Evolutionary conservation across 2,329 filamentous ascomycete species (phyloP).

Genomic region (Sphaerulina musiva): DNA sequence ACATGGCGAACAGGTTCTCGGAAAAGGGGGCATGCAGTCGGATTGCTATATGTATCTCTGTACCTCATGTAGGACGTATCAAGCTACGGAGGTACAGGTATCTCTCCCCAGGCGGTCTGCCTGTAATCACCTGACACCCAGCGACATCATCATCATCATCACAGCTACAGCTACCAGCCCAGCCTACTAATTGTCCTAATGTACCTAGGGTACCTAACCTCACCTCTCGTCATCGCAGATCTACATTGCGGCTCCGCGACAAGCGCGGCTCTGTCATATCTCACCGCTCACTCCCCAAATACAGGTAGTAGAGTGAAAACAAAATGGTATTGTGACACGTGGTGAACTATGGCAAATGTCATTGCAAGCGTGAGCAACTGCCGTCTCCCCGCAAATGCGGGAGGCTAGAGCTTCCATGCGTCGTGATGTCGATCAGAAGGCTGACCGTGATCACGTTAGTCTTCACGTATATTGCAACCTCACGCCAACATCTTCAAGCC

Average conservation of each 20-base stretch:
- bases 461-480: background rate
- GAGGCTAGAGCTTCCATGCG: too few relatives aligned
- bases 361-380: too few relatives aligned
- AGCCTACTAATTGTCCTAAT: too few relatives aligned
- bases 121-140: background rate
- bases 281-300: background rate
- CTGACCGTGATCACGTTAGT: background rate
- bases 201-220: too few relatives aligned
- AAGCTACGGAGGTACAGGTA: background rate
- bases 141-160: background rate
- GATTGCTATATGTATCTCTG: background rate
- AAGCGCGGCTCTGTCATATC: conserved; percentile 4
- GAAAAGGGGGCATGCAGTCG: background rate
- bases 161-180: too few relatives aligned
- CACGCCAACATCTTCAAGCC: conserved; percentile 2
- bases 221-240: background rate
- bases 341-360: too few relatives aligned
- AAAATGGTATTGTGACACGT: background rate
- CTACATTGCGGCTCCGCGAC: conserved; percentile 1
- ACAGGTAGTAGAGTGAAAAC: too few relatives aligned
- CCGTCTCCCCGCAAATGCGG: background rate
- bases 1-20: background rate
- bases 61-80: too few relatives aligned
- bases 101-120: background rate
- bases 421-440: background rate